Conservation (phyloP, 345 rosid species). For the Balakata baccata region DNA sequence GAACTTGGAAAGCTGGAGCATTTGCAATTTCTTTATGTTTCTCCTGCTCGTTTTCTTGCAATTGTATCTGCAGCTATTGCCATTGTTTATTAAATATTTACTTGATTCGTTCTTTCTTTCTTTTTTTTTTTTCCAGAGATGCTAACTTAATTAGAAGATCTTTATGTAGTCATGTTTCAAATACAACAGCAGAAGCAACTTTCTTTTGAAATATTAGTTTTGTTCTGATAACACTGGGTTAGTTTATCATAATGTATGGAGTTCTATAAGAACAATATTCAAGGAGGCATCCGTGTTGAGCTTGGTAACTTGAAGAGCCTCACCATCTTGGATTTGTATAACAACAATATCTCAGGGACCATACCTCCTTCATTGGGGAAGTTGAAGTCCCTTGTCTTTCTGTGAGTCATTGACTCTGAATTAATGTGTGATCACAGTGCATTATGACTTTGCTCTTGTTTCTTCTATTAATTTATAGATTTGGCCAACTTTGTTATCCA, state of each 20-base stretch:
- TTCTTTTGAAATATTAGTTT: background rate
- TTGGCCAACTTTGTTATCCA: background rate
- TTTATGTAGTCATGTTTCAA: background rate
- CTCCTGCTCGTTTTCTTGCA: constrained; percentile 13
- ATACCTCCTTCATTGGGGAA: constrained; percentile 77
- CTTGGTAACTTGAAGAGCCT: constrained; percentile 84
- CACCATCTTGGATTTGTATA: constrained; percentile 91
- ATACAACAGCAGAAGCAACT: background rate
- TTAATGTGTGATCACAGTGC: background rate
- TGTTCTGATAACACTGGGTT: background rate
- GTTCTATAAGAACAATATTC: constrained; percentile 85
- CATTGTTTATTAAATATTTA: background rate
- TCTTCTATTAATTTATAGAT: background rate
- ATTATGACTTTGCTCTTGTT: background rate
- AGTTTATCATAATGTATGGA: constrained; percentile 46
- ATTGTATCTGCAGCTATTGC: background rate
- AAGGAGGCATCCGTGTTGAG: constrained; percentile 75
- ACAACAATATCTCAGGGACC: constrained; percentile 80
- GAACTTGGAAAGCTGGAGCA: constrained; percentile 88
- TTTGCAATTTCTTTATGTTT: constrained; percentile 78
- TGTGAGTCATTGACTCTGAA: constrained; percentile 49
- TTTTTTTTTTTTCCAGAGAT: background rate
- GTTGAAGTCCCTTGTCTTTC: constrained; percentile 79
- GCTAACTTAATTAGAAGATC: background rate
- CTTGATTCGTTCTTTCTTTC: background rate